phyloP scores from a whole-genome alignment of 2,329 filamentous ascomycete genomes.

The Exophiala viscosa region DNA sequence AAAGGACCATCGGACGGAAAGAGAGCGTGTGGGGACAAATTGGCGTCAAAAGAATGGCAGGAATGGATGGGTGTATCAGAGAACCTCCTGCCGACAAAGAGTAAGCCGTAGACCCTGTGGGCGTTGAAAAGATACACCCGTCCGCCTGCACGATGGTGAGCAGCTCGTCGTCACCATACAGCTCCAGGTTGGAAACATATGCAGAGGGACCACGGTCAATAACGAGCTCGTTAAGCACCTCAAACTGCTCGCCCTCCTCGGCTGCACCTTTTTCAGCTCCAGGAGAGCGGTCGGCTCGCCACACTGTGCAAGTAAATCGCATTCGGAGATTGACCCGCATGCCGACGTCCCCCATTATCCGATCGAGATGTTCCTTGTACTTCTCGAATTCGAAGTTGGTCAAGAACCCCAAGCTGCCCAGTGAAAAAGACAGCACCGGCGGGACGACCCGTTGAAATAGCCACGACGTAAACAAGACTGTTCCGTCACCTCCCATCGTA shows the following conservation, averaged over 20 bases:
- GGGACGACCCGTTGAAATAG: slow-evolving; percentile 94
- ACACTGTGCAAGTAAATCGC: slow-evolving; percentile 98
- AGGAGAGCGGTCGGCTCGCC: slow-evolving; percentile 59
- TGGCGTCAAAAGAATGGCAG: slow-evolving; percentile 90
- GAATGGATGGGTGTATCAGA: slow-evolving; percentile 93
- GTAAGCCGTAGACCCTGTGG: slow-evolving; percentile 91
- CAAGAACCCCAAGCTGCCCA: slow-evolving; percentile 89
- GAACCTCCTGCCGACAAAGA: slow-evolving; percentile 93
- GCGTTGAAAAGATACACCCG: slow-evolving; percentile 95
- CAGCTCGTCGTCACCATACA: slow-evolving; percentile 92
- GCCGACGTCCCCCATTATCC: slow-evolving; percentile 86
- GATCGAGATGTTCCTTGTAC: slow-evolving; percentile 82
- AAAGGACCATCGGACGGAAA: slow-evolving; percentile 96
- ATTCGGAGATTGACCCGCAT: slow-evolving; percentile 98
- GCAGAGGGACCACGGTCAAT: slow-evolving; percentile 95
- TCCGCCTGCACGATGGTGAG: slow-evolving; percentile 95
- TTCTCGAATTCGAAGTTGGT: slow-evolving; percentile 94
- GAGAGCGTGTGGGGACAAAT: slow-evolving; percentile 97
- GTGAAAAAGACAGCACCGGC: slow-evolving; percentile 83
- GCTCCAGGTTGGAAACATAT: slow-evolving; percentile 93
- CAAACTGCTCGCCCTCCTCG: slow-evolving; percentile 91
- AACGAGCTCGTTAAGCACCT: slow-evolving; percentile 96
- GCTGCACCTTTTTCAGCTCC: slow-evolving; percentile 54
- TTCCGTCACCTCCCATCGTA: slow-evolving; percentile 91
- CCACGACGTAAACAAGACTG: slow-evolving; percentile 93